Evolutionary conservation across 2,329 filamentous ascomycete species (phyloP), one percentile per base, ranked within the genome.

Genomic region (Chaetomium globosum): DNA sequence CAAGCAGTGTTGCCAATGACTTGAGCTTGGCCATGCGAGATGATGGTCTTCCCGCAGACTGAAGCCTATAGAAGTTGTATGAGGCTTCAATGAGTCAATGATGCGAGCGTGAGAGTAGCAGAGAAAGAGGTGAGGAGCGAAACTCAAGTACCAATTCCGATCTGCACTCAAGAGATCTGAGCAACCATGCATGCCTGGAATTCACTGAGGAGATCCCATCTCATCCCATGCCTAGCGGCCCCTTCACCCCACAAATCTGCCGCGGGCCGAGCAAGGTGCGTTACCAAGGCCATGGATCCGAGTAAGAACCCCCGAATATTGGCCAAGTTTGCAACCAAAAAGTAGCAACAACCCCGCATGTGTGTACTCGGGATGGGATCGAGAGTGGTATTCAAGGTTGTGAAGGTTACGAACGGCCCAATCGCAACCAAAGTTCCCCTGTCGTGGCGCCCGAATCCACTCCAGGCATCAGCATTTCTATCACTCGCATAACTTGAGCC

Each of bases 401-500:
- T 3, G 33, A 43, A 28, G 13, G 21, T 19, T 59, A 59, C 57
- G 57, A 59, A 19, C 57, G n/a, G 43, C 19, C 57, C 57, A 59
- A 59, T 59, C 7, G 30, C 30, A 51, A 12, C 5, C n/a, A 36
- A 59, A 36, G 57, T 59, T 39, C 30, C 28, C 26, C 16, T 9
- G n/a, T 13, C 23, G 5, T 26, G 13, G 13, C n/a, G 16, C 36
- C 19, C 5, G n/a, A 19, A 26, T 59, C 43, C 43, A 49, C 57
- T 59, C 57, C 28, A 59, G 57, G 57, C 57, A 59, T 36, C 57
- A 59, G 30, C 57, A 51, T 59, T 59, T 59, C 30, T 12, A 39
- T 21, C 19, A 8, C 6, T 21, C 12, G 36, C 36, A 39, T 39
- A 39, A 39, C 12, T 39, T 5, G 36, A 39, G 36, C 36, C 13